Conservation (phyloP, 1,284 basidiomycete species). For the Apiotrichum siamense region DNA sequence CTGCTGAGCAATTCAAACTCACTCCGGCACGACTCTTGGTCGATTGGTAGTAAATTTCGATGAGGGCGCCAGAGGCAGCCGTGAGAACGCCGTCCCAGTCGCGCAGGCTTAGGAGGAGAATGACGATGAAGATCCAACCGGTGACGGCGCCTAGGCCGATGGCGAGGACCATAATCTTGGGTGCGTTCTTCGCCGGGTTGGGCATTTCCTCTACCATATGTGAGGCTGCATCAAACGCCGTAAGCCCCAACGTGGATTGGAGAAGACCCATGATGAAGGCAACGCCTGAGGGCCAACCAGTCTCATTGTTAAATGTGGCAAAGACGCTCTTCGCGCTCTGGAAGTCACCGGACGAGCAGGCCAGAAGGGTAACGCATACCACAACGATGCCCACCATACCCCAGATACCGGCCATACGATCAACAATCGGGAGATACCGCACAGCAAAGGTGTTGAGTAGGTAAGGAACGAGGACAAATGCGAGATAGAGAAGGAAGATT, state of each 20-base stretch:
- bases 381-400: conserved; percentile 36
- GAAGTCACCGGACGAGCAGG: conserved; percentile 20
- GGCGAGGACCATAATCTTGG: conserved; percentile 47
- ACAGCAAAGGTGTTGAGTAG: conserved; percentile 11
- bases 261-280: conserved; percentile 45
- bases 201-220: conserved; percentile 41
- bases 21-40: conserved; percentile 54
- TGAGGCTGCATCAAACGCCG: conserved; percentile 23
- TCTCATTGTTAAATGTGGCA: conserved; percentile 31
- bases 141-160: conserved; percentile 57
- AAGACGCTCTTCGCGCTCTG: conserved; percentile 42
- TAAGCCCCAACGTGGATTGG: conserved; percentile 19
- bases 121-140: conserved; percentile 58
- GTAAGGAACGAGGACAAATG: conserved; percentile 1
- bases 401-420: conserved; percentile 24
- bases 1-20: conserved; percentile 9
- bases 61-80: conserved; percentile 57
- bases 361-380: conserved; percentile 28
- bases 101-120: conserved; percentile 61
- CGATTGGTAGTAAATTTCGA: conserved; percentile 60
- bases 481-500: conserved; percentile 7
- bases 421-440: conserved; percentile 5
- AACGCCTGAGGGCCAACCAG: conserved; percentile 16
- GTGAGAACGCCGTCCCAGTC: conserved; percentile 55
- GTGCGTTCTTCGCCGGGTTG: conserved; percentile 10